Percentiles rank a stretch among this genome's conserved stretches.
Conservation (phyloP, 1,284 basidiomycete genomes). For the Uromyces viciae-fabae region DNA sequence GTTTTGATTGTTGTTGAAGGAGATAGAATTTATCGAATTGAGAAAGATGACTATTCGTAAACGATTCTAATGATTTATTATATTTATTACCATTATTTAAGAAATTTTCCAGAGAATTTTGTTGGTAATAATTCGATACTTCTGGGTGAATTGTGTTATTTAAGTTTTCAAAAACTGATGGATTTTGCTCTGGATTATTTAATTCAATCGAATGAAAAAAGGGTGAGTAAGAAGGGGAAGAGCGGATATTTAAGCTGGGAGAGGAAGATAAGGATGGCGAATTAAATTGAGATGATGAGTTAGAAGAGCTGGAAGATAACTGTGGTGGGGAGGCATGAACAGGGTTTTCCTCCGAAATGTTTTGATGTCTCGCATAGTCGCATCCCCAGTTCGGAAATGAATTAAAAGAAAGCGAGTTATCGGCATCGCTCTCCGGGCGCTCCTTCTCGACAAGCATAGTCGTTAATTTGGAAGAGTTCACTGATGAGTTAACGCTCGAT, state of each 20-base stretch:
- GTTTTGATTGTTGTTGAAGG: constrained; percentile 14
- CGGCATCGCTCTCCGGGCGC: background rate
- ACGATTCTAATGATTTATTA: background rate
- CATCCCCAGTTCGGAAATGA: background rate
- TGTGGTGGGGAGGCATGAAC: background rate
- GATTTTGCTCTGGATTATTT: background rate
- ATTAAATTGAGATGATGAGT: constrained; percentile 11
- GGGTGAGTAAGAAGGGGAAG: constrained; percentile 5
- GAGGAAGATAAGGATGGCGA: constrained; percentile 20
- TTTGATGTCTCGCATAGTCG: background rate
- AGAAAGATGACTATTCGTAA: background rate
- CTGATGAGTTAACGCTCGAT: background rate
- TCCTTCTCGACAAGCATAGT: background rate
- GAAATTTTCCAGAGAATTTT: background rate
- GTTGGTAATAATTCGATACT: background rate
- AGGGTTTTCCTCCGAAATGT: background rate
- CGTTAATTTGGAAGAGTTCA: background rate
- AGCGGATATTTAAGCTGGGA: background rate
- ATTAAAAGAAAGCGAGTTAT: background rate
- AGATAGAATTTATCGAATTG: constrained; percentile 12
- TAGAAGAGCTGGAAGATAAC: background rate
- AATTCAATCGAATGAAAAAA: background rate
- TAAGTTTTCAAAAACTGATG: background rate
- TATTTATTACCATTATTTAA: background rate
- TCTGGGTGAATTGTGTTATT: background rate